Evolutionary conservation across 2,329 filamentous ascomycete genomes (phyloP).

Genomic region (Talaromyces albobiverticillius): DNA sequence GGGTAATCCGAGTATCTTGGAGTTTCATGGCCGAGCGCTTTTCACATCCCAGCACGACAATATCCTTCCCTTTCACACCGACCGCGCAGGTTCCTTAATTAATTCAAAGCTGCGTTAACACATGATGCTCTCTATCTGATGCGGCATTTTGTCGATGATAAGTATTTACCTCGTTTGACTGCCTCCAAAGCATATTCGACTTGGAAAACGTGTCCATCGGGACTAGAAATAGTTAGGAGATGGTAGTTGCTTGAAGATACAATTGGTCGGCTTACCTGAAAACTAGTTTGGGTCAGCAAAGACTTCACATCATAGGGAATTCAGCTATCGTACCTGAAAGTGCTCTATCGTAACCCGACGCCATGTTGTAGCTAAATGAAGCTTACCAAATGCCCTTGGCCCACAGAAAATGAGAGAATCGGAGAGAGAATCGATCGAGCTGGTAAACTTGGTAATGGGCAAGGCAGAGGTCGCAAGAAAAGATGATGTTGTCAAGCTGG

Average conservation of each 20-base stretch:
- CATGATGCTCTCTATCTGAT: not conserved
- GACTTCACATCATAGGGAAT: constrained; percentile 15
- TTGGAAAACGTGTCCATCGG: constrained; percentile 99
- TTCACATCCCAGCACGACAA: constrained; percentile 96
- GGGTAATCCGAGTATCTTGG: constrained; percentile 97
- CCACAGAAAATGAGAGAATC: not conserved
- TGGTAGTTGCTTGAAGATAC: constrained; percentile 2
- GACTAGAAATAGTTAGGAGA: constrained; percentile 63
- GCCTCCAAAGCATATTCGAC: constrained; percentile 99
- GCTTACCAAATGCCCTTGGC: not conserved
- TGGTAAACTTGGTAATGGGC: not conserved
- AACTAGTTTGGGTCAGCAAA: constrained; percentile 59
- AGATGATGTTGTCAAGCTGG: not conserved
- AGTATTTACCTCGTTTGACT: constrained; percentile 80
- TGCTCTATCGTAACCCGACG: constrained; percentile 98
- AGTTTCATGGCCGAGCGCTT: constrained; percentile 99
- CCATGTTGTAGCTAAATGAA: constrained; percentile 53
- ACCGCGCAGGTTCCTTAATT: constrained; percentile 89
- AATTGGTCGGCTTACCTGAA: constrained; percentile 63
- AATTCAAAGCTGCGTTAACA: not conserved
- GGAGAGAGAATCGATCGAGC: not conserved
- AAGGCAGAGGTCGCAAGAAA: not conserved
- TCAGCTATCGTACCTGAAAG: constrained; percentile 75
- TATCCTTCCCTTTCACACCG: constrained; percentile 89
- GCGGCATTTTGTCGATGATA: not conserved